Conservation (phyloP, 2,329 filamentous ascomycete species). For the Sordariomycetes sp. region DNA sequence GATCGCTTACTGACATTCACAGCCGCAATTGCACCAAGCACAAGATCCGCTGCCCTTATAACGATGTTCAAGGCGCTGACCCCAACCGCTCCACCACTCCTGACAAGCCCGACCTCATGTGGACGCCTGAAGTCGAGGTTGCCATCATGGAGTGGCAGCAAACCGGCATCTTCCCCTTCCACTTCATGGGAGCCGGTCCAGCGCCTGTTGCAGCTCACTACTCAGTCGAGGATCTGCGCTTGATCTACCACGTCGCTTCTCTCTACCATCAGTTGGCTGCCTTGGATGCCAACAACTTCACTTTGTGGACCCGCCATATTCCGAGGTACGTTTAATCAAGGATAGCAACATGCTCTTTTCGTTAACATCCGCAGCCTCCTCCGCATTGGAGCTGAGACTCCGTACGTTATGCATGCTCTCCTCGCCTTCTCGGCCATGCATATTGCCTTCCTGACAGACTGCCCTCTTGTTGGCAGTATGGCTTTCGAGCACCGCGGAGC, state of each 20-base stretch:
- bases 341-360: neutral
- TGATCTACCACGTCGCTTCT: slow-evolving; percentile 84
- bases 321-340: slow-evolving; percentile 67
- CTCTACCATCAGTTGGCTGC: slow-evolving; percentile 75
- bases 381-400: slow-evolving; percentile 68
- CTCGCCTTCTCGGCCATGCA: slow-evolving; percentile 93
- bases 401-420: slow-evolving; percentile 90
- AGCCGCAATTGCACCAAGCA: slow-evolving; percentile 99
- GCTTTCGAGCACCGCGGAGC: slow-evolving; percentile 82
- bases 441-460: slow-evolving; percentile 81
- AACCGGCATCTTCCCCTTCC: slow-evolving; percentile 71
- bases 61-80: slow-evolving; percentile 65
- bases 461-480: slow-evolving; percentile 75
- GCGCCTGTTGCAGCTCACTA: slow-evolving; percentile 64
- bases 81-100: slow-evolving; percentile 51
- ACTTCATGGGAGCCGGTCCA: slow-evolving; percentile 59
- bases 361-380: slow-evolving; percentile 30
- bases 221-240: slow-evolving; percentile 67
- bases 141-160: slow-evolving; percentile 76
- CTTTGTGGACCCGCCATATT: slow-evolving; percentile 87
- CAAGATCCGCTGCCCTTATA: slow-evolving; percentile 96
- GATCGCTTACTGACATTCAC: slow-evolving; percentile 5
- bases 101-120: slow-evolving; percentile 64
- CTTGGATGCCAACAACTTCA: slow-evolving; percentile 73
- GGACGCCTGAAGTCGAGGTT: slow-evolving; percentile 77